Base-by-base conservation (phyloP, 2,329 filamentous ascomycete genomes). In the Sarocladium brachiariae region DNA sequence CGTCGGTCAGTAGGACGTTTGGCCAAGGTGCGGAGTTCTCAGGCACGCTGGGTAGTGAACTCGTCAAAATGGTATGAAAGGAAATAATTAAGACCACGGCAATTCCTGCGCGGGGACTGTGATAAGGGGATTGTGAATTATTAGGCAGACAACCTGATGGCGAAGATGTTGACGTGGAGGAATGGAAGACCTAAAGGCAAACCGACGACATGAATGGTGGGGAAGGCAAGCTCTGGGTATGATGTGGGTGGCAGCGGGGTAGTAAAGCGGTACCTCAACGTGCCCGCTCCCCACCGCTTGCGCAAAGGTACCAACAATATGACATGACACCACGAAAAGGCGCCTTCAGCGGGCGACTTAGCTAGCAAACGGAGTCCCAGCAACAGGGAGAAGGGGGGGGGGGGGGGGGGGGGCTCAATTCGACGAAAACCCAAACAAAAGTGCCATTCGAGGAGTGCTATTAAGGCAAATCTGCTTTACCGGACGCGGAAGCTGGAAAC, bases 221-320 rank as follows among this genome's bases (percentile, higher is more conserved):
- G 25, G 43, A n/a, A 33, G 21, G 43, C 43, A 18, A 6, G 16
- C 16, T 5, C 8, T 10, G 18, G 6, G 21, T 21, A 16, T n/a
- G 39, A 27, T 5, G 25, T 25, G 43, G 43, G 25, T 47, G 16
- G 43, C 43, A 23, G 43, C 43, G 43, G 43, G 43, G 43, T 47
- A 47, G 27, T n/a, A 31, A 33, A 14, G n/a, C 8, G 43, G 27
- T 47, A 47, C 43, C 25, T 31, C 43, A n/a, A 33, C 14, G 18
- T 25, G 24, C 23, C 43, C 18, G 25, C 25, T 47, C 43, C 43
- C 19, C 43, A 18, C 7, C 7, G 25, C 43, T 14, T 13, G 16
- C 31, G 43, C 43, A 47, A 47, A 47, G 43, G 43, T 47, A 47
- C 43, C 43, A 11, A 9, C 27, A 18, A 33, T 9, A 25, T 27